Conservation (phyloP, 1,139 yeast genomes). For the Geotrichum europaeum region DNA sequence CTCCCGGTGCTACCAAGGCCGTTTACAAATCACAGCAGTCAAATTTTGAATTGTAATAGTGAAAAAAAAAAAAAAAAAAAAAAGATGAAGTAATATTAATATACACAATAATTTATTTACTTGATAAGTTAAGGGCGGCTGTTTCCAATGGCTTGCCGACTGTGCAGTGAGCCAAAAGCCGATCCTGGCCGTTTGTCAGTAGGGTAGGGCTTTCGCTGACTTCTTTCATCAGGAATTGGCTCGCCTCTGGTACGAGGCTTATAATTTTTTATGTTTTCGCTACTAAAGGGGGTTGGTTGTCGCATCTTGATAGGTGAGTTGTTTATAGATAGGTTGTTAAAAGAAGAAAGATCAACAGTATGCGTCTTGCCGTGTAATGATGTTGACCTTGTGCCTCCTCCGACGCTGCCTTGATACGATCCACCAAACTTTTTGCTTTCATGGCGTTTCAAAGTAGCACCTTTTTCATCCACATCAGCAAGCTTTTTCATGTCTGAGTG, state of each 20-base stretch:
- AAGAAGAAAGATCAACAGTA: background rate
- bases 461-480: background rate
- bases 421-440: conserved; percentile 6
- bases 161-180: conserved; percentile 13
- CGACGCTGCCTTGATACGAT: conserved; percentile 1
- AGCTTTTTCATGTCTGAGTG: background rate
- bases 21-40: conserved; percentile 3
- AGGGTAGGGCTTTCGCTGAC: background rate
- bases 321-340: background rate
- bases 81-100: background rate
- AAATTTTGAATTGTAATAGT: background rate
- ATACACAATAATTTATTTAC: background rate
- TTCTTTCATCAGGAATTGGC: background rate
- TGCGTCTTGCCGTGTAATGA: background rate
- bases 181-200: conserved; percentile 13
- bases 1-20: conserved; percentile 8
- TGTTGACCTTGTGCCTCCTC: background rate
- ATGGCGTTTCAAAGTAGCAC: background rate
- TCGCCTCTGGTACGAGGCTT: background rate
- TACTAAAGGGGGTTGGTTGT: background rate
- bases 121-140: conserved; percentile 7
- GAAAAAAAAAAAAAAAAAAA: background rate
- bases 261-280: background rate
- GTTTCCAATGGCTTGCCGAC: conserved; percentile 14
- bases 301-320: background rate